phyloP scores from a whole-genome alignment of 2,329 filamentous ascomycete genomes.

The Epichloe typhina region DNA sequence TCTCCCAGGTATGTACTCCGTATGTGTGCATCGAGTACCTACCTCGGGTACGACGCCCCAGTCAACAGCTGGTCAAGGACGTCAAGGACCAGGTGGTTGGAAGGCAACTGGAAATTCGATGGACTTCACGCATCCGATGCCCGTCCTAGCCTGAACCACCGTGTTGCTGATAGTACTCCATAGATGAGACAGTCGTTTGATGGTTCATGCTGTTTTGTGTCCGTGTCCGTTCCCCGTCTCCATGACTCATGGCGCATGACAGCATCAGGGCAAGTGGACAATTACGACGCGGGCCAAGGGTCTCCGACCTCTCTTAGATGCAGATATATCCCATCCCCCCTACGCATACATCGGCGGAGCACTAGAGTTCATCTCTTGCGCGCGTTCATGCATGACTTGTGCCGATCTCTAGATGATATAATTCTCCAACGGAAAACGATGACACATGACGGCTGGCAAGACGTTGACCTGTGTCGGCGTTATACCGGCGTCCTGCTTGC shows the following conservation, averaged over 20 bases:
- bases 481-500: constrained; percentile 1
- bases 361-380: neutral
- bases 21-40: neutral
- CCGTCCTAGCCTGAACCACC: neutral
- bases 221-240: neutral
- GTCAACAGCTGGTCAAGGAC: neutral
- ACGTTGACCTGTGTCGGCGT: constrained; percentile 1
- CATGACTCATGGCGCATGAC: neutral
- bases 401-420: neutral
- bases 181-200: neutral
- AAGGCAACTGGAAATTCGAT: constrained; percentile 1
- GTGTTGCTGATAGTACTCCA: neutral
- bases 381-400: neutral
- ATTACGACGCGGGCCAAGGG: neutral
- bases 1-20: neutral
- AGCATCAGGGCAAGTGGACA: neutral
- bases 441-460: neutral
- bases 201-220: neutral
- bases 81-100: neutral
- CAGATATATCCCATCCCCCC: neutral
- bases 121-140: constrained; percentile 1
- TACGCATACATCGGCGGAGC: neutral
- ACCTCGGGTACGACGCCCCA: constrained; percentile 2
- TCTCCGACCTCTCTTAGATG: neutral
- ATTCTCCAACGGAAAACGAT: neutral